phyloP scores from a whole-genome alignment of 441 rosid species.

The Populus hybrid region DNA sequence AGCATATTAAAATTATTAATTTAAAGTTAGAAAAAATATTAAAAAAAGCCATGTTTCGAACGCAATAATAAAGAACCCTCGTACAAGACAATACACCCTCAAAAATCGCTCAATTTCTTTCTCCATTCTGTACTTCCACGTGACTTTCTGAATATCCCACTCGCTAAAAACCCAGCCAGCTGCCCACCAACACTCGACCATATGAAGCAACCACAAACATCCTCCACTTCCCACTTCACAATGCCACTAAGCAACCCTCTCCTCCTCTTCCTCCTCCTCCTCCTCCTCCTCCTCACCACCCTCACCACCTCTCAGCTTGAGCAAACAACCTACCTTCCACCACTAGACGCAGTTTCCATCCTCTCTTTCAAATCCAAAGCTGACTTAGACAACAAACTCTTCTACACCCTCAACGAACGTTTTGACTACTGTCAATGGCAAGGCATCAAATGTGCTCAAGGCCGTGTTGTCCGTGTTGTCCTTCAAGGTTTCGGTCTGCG shows the following conservation, averaged over 20 bases:
- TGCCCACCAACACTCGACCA: not conserved
- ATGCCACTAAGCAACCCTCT: not conserved
- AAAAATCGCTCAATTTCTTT: not conserved
- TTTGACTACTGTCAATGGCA: constrained; percentile 92
- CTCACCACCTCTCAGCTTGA: not conserved
- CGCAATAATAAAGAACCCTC: too few relatives aligned
- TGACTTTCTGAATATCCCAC: not conserved
- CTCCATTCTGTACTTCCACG: not conserved
- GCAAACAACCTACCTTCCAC: constrained; percentile 37
- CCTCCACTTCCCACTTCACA: not conserved
- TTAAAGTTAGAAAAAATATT: too few relatives aligned
- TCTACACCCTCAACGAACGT: constrained; percentile 63
- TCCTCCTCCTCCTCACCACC: constrained; percentile 20
- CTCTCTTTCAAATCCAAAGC: constrained; percentile 80
- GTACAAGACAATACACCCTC: not conserved
- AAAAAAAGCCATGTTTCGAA: too few relatives aligned
- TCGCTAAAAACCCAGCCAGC: not conserved
- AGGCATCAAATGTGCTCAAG: constrained; percentile 74
- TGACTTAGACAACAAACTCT: constrained; percentile 66
- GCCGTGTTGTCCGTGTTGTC: constrained; percentile 64
- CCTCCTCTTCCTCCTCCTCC: constrained; percentile 8
- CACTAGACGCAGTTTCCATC: constrained; percentile 61
- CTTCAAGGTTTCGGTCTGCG: constrained; percentile 48
- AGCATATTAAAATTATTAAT: too few relatives aligned
- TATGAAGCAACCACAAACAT: not conserved